phyloP scores from a whole-genome alignment of 2,329 filamentous ascomycete genomes.

The Hypoxylon sp. region DNA sequence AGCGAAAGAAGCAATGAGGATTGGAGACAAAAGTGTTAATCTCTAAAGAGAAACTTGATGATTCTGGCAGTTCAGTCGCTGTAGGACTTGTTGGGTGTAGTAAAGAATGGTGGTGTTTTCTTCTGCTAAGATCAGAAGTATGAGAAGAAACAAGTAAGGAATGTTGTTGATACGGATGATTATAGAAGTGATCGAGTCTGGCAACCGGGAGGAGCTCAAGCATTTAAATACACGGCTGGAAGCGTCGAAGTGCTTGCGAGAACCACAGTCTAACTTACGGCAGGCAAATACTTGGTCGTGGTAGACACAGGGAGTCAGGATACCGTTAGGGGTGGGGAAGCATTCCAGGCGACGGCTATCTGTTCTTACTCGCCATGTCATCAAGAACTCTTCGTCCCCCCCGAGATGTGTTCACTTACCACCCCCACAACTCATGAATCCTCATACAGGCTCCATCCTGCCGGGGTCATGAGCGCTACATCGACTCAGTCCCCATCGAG shows the following conservation, averaged over 20 bases:
- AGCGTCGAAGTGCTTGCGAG: slow-evolving; percentile 2
- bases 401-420: not conserved
- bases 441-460: not conserved
- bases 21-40: not conserved
- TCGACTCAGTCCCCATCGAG: slow-evolving; percentile 14
- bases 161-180: slow-evolving; percentile 8
- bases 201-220: slow-evolving; percentile 3
- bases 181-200: not conserved
- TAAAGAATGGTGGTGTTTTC: slow-evolving; percentile 1
- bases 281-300: slow-evolving; percentile 6
- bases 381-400: not conserved
- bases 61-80: not conserved
- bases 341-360: slow-evolving; percentile 37
- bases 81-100: slow-evolving; percentile 2
- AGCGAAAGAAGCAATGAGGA: not conserved
- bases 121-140: slow-evolving; percentile 1
- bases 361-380: slow-evolving; percentile 2
- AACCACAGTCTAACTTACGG: slow-evolving; percentile 15
- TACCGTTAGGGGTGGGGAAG: slow-evolving; percentile 9
- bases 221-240: slow-evolving; percentile 30
- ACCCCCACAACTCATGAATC: not conserved
- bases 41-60: not conserved
- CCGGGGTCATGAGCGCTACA: not conserved
- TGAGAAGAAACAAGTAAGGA: slow-evolving; percentile 17
- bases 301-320: slow-evolving; percentile 9